Evolutionary conservation across 2,329 filamentous ascomycete species (phyloP), one percentile per base, ranked within the genome.

Genomic region (Phaeophleospora eucalypticola): DNA sequence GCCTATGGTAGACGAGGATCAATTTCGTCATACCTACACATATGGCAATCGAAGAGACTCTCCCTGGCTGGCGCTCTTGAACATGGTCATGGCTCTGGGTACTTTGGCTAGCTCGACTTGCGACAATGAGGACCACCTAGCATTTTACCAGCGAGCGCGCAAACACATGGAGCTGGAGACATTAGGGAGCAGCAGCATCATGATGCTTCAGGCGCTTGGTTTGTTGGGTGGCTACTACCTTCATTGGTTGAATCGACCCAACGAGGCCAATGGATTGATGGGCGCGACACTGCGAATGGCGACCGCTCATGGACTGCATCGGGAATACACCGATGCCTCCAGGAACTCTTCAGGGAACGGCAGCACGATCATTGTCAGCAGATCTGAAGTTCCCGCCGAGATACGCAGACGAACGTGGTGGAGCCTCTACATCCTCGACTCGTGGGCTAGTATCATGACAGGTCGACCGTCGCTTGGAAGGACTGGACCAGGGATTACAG

Each of bases 361-460:
- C 48, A 76, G 67, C 45, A 43, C 42, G 14, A 42, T 51, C 20
- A 38, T 53, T 19, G 38, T 49, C 36, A 48, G 24, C 12, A 47
- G 45, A 2, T 74, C 75, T 43, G 66, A 78, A 32, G 72, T 75
- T 12, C 75, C 77, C 0, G 74, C 77, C 15, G 83, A 87, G 61
- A 79, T 81, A 9, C 75, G 82, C 46, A 72, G 82, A 45, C 75
- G 83, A 27, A 85, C 85, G 3, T 89, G 85, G 84, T 88, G 84
- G 84, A 84, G 78, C 40, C 66, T 88, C 4, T 84, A 87, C 64
- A 85, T 83, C 60, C 72, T 89, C 17, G 85, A 88, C 61, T 85
- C 84, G 0, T 88, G 84, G 84, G 83, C 81, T 0, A 81, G 79
- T 14, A 84, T 83, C 24, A 87, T 83, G 1, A 76, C 86, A 53